Evolutionary conservation across 176 grass and related monocot genomes (phyloP).

Genomic region (Rhynchospora pubera): DNA sequence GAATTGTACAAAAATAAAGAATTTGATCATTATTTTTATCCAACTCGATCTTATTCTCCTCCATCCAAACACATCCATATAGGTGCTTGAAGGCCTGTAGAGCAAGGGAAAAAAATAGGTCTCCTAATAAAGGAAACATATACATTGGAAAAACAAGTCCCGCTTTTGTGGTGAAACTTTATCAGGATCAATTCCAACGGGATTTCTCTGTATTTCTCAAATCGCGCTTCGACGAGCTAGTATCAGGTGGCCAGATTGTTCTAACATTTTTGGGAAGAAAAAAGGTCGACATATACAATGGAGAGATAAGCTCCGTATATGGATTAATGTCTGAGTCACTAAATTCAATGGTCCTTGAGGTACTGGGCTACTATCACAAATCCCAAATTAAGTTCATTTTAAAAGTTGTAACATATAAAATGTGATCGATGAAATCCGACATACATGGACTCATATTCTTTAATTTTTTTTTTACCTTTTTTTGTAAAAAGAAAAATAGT

Average conservation of each 20-base stretch:
- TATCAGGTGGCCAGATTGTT: slow-evolving; percentile 19
- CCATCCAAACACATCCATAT: no score
- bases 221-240: slow-evolving; percentile 28
- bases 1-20: no score
- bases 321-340: not conserved
- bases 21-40: no score
- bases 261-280: slow-evolving; percentile 32
- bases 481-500: no score
- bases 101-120: not conserved
- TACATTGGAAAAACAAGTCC: slow-evolving; percentile 24
- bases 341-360: slow-evolving; percentile 8
- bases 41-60: no score
- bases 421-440: no score
- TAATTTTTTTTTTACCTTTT: no score
- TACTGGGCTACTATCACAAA: no score
- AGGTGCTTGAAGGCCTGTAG: slow-evolving; percentile 26
- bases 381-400: no score
- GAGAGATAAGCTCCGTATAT: not conserved
- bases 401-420: no score
- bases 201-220: slow-evolving; percentile 34
- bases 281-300: not conserved
- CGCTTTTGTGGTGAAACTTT: not conserved
- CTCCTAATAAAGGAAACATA: slow-evolving; percentile 29
- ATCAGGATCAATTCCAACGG: slow-evolving; percentile 17
- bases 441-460: no score